Conservation (phyloP, 2,329 filamentous ascomycete genomes). For the Talaromyces albobiverticillius region DNA sequence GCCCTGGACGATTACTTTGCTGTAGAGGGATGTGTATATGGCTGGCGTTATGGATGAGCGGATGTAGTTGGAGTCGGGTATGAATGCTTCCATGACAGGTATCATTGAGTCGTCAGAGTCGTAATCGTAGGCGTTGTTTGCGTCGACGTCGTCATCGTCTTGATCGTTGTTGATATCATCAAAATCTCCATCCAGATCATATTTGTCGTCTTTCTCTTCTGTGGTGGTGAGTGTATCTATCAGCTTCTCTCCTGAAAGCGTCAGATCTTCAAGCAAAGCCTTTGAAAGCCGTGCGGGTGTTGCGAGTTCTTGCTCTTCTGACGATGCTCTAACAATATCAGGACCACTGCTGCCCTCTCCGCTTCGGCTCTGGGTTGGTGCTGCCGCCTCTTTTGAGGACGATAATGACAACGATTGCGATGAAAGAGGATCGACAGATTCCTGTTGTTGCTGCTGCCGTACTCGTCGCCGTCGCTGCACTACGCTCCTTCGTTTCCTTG, state of each 20-base stretch:
- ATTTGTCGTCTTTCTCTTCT: neutral
- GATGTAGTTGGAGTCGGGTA: conserved; percentile 72
- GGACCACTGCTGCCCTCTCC: neutral
- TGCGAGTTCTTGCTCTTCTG: neutral
- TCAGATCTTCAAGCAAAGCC: conserved; percentile 7
- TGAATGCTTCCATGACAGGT: conserved; percentile 69
- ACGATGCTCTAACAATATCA: neutral
- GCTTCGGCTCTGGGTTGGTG: neutral
- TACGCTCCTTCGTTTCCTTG: conserved; percentile 35
- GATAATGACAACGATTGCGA: neutral
- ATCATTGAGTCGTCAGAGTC: conserved; percentile 58
- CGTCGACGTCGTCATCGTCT: conserved; percentile 25
- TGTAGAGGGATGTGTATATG: conserved; percentile 80
- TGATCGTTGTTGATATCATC: conserved; percentile 9
- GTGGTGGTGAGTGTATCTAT: conserved; percentile 2
- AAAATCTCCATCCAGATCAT: conserved; percentile 1
- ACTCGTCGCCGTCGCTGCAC: neutral
- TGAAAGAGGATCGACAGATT: neutral
- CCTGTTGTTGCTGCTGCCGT: too few species aligned
- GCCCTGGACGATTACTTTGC: conserved; percentile 77
- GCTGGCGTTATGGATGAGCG: conserved; percentile 71
- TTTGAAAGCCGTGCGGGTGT: neutral
- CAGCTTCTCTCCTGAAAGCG: conserved; percentile 2
- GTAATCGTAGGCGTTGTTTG: conserved; percentile 26
- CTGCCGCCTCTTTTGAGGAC: neutral